phyloP scores from a whole-genome alignment of 1,284 basidiomycete genomes.

The Ganoderma resinaceum region DNA sequence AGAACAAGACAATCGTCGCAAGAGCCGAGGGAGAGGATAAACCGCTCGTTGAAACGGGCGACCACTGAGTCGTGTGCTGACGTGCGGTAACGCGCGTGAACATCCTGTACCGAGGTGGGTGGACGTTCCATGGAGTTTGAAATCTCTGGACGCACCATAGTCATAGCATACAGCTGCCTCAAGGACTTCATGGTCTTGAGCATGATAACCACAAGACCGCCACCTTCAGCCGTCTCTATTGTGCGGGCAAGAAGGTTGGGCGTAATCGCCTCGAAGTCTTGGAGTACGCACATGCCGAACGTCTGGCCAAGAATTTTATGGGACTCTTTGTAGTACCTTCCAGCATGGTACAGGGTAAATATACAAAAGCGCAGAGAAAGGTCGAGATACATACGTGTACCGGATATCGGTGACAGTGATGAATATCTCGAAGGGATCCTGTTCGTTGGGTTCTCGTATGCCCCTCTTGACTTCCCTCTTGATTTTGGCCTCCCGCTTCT shows the following conservation, averaged over 20 bases:
- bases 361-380: not conserved
- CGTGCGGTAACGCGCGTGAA: conserved; percentile 92
- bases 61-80: conserved; percentile 90
- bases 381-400: conserved; percentile 74
- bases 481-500: conserved; percentile 95
- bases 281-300: conserved; percentile 96
- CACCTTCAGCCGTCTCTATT: conserved; percentile 98
- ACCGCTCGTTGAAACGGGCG: conserved; percentile 98
- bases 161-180: conserved; percentile 93
- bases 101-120: conserved; percentile 67
- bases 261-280: conserved; percentile 99
- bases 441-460: conserved; percentile 92
- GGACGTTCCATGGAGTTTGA: not conserved
- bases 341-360: not conserved
- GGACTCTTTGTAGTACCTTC: conserved; percentile 90
- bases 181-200: conserved; percentile 97
- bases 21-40: conserved; percentile 92
- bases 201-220: conserved; percentile 91
- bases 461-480: conserved; percentile 95
- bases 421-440: conserved; percentile 98
- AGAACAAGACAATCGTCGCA: conserved; percentile 92
- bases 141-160: conserved; percentile 68
- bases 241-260: conserved; percentile 97
- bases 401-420: conserved; percentile 99
- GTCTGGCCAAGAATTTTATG: conserved; percentile 97